Evolutionary conservation across 176 grass and related monocot species (phyloP).

Genomic region (Triticum monococcum): DNA sequence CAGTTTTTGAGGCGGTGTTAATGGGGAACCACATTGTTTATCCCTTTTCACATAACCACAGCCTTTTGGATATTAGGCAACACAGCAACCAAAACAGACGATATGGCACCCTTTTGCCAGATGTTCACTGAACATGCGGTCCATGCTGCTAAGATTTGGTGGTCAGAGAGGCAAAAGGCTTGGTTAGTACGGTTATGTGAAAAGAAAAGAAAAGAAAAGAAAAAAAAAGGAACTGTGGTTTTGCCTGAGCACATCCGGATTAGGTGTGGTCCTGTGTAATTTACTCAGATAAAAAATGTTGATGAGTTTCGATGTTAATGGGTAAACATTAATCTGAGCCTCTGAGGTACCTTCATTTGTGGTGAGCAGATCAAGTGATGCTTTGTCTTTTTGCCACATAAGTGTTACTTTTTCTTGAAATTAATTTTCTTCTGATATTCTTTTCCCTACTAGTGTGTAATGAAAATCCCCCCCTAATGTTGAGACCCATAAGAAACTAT

Average conservation of each 20-base stretch:
- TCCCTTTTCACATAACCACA: not conserved
- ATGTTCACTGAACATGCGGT: not conserved
- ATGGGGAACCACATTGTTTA: not conserved
- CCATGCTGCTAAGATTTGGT: not conserved
- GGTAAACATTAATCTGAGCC: not conserved
- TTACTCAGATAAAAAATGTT: not conserved
- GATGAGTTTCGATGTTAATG: not conserved
- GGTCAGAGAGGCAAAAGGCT: not conserved
- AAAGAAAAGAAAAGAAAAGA: not conserved
- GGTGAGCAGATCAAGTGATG: not conserved
- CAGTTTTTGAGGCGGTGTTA: not conserved
- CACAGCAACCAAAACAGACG: slow-evolving; percentile 9
- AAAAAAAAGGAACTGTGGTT: not conserved
- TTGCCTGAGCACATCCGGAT: not conserved
- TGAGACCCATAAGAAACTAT: not conserved
- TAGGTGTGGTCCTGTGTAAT: not conserved
- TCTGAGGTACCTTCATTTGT: not conserved
- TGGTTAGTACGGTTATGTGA: not conserved
- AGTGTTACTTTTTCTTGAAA: not conserved
- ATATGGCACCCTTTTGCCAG: not conserved
- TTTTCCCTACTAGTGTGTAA: not conserved
- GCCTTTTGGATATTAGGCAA: not conserved
- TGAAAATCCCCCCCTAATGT: not conserved
- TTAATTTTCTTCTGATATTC: not conserved
- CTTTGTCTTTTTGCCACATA: slow-evolving; percentile 11